Evolutionary conservation across 2,329 filamentous ascomycete genomes (phyloP).

Genomic region (Zasmidium cellare): DNA sequence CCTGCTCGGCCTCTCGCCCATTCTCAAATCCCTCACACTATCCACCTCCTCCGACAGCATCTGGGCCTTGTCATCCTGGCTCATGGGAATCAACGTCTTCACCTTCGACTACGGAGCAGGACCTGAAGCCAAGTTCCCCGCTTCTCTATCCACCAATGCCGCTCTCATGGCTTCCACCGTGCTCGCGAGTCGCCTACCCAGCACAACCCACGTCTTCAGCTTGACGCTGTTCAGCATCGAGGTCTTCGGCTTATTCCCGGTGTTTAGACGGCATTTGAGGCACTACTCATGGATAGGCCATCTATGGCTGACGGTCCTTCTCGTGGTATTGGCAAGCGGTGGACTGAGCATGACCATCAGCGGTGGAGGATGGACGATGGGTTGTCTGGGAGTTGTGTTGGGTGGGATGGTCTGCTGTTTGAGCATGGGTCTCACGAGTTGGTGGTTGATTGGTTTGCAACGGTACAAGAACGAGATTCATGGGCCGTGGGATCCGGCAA

Average conservation of each 20-base stretch:
- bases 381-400: constrained; percentile 71
- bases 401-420: constrained; percentile 73
- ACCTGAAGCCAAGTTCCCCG: constrained; percentile 63
- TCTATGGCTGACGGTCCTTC: constrained; percentile 68
- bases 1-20: constrained; percentile 86
- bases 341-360: constrained; percentile 67
- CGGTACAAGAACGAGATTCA: constrained; percentile 99
- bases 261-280: constrained; percentile 85
- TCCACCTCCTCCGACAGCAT: constrained; percentile 94
- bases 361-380: constrained; percentile 55
- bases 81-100: constrained; percentile 93
- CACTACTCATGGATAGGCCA: constrained; percentile 82
- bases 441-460: constrained; percentile 96
- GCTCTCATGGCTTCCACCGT: constrained; percentile 96
- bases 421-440: constrained; percentile 89
- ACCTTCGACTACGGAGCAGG: constrained; percentile 93
- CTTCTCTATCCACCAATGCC: constrained; percentile 86
- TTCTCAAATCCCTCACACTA: constrained; percentile 91
- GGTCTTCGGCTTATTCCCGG: constrained; percentile 95
- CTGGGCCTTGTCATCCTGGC: constrained; percentile 93
- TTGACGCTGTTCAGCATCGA: constrained; percentile 95
- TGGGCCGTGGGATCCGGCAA: constrained; percentile 94
- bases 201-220: constrained; percentile 91
- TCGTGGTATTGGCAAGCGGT: constrained; percentile 77
- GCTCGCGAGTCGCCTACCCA: constrained; percentile 82